Conservation (phyloP, 2,329 filamentous ascomycete genomes). For the Nemania sp. region DNA sequence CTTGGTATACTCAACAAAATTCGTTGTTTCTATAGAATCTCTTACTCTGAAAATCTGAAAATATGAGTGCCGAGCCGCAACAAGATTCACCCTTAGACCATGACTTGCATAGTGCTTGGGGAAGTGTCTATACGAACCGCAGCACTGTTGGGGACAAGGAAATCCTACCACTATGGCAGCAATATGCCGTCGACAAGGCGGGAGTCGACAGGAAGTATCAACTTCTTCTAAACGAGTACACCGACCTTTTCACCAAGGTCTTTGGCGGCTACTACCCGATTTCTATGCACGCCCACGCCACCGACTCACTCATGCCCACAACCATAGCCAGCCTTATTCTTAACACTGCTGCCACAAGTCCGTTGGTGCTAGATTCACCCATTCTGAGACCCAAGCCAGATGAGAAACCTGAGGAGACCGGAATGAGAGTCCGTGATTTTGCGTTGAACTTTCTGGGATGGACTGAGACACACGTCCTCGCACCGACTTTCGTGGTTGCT, state of each 20-base stretch:
- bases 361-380: conserved; percentile 35
- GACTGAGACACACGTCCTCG: conserved; percentile 40
- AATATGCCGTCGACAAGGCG: conserved; percentile 42
- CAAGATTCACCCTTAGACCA: conserved; percentile 38
- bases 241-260: conserved; percentile 38
- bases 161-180: conserved; percentile 41
- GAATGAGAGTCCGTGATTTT: conserved; percentile 38
- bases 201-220: conserved; percentile 43
- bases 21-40: not conserved
- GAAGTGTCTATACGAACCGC: conserved; percentile 42
- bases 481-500: conserved; percentile 41
- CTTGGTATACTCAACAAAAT: not conserved
- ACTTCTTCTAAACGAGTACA: conserved; percentile 41
- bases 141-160: conserved; percentile 40
- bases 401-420: conserved; percentile 39
- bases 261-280: conserved; percentile 43
- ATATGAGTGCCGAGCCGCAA: conserved; percentile 5
- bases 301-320: conserved; percentile 39
- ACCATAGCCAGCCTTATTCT: conserved; percentile 41
- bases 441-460: conserved; percentile 40
- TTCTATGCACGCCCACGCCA: conserved; percentile 40
- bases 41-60: not conserved
- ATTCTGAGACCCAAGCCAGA: conserved; percentile 33
- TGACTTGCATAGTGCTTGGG: conserved; percentile 45
- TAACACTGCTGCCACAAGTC: conserved; percentile 39